Conservation (phyloP, 257 asterid genomes). For the Parsonsia alboflavescens region DNA sequence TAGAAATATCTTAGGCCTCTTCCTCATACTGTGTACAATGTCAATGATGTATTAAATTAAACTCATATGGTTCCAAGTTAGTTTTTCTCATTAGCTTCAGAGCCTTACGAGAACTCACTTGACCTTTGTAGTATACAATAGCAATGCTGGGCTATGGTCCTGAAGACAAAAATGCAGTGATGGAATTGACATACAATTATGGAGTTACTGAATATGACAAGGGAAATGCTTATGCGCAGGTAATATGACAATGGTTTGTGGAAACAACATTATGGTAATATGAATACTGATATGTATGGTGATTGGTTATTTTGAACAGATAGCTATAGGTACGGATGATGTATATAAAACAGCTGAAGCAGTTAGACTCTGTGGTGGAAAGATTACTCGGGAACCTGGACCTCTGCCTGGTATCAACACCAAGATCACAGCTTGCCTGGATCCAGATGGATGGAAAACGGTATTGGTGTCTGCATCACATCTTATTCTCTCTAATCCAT, state of each 20-base stretch:
- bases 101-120: neutral
- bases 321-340: constrained; percentile 92
- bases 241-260: constrained; percentile 12
- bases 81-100: neutral
- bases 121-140: constrained; percentile 44
- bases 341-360: constrained; percentile 94
- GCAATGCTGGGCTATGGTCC: constrained; percentile 72
- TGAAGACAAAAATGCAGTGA: constrained; percentile 49
- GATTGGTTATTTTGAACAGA: constrained; percentile 36
- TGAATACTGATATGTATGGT: neutral
- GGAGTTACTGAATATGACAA: constrained; percentile 57
- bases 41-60: neutral
- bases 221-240: constrained; percentile 74
- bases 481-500: neutral
- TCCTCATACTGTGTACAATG: neutral
- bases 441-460: constrained; percentile 99
- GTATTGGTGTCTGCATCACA: constrained; percentile 37
- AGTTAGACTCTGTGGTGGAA: constrained; percentile 67
- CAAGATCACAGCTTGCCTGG: constrained; percentile 91
- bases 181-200: constrained; percentile 63
- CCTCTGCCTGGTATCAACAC: constrained; percentile 90
- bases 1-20: neutral
- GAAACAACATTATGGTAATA: neutral
- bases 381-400: constrained; percentile 82
- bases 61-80: neutral